Percentiles rank a stretch among this genome's conserved stretches.
phyloP scores from a whole-genome alignment of 108 stramenopile genomes.

The Schizochytrium sp. region DNA sequence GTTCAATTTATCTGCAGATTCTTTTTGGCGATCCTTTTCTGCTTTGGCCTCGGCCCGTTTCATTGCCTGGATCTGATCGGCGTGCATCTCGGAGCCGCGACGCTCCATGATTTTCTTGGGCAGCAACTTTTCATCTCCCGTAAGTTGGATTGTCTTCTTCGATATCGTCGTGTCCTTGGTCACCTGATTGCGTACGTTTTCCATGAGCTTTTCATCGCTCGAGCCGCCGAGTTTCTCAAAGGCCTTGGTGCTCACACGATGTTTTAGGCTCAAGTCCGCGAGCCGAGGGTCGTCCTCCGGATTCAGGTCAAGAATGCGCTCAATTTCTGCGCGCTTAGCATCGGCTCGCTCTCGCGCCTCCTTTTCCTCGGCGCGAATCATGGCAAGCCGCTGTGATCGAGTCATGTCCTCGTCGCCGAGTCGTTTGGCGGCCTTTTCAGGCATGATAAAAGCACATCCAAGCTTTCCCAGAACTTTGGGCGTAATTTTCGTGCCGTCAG shows the following conservation, averaged over 20 bases:
- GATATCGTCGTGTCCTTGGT: not conserved
- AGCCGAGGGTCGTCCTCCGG: not conserved
- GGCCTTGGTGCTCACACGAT: not conserved
- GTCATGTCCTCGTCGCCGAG: not conserved
- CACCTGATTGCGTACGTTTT: not conserved
- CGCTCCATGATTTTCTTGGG: not conserved
- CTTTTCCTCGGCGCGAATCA: conserved; percentile 14
- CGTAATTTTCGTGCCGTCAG: not conserved
- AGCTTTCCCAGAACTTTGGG: not conserved
- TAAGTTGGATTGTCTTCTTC: conserved; percentile 9
- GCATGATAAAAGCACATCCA: not conserved
- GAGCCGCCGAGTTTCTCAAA: not conserved
- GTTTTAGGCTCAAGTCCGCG: not conserved
- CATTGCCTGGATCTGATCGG: not conserved
- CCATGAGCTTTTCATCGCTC: not conserved
- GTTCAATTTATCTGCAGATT: not conserved
- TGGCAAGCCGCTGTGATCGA: not conserved
- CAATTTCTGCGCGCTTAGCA: not conserved
- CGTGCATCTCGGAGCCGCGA: not conserved
- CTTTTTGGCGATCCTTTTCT: not conserved
- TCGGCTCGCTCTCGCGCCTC: not conserved
- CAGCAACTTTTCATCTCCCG: not conserved
- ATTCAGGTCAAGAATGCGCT: not conserved
- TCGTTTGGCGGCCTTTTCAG: not conserved
- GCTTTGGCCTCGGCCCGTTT: not conserved